Base-by-base conservation (phyloP, 2,329 filamentous ascomycete species). In the Aspergillus sp. region DNA sequence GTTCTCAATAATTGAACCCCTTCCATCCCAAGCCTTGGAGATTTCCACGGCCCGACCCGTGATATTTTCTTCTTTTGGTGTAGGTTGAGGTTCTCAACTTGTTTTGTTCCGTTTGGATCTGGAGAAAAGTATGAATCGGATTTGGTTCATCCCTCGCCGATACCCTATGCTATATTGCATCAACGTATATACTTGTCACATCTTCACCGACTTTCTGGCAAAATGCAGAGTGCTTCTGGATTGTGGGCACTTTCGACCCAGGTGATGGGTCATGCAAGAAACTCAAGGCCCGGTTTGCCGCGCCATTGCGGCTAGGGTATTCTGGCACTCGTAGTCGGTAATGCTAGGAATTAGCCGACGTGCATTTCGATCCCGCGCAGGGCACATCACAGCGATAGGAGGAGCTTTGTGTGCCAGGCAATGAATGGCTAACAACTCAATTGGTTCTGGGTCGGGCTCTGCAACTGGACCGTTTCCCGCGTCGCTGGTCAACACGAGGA, bases 181-280 rank as follows among this genome's bases (percentile, higher is more conserved):
- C 17, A 35, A 24, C 44, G 13, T 40, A 26, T 14, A 35, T 47
- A 54, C 45, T 54, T 38, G 45, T 48, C 45, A 45, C 10, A 47
- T 46, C 45, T 41, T 51, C 52, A 54, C 52, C 49, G 52, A 54
- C 52, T 48, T 40, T 54, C 46, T 7, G 14, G 22, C 30, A 20
- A 51, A 42, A 33, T 41, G 19, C 44, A 38, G 36, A 14, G 10
- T 38, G 16, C 38, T 32, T 26, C 26, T 44, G n/a, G 38, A 9
- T 22, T 47, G n/a, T 41, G 9, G 38, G 16, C 4, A 36, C n/a
- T 22, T 40, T 10, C 4, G n/a, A 30, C 8, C 26, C 50, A 44
- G 45, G 19, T 48, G 50, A 52, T 38, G 19, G 45, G 19, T 52
- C 50, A 52, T 42, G 14, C 44, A 24, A 24, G 22, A 24, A 7